These are phyloP conservation scores for Aureococcus anophagefferens DNA, from an alignment of 108 stramenopile species.

Conservation along the genomic window DNA sequence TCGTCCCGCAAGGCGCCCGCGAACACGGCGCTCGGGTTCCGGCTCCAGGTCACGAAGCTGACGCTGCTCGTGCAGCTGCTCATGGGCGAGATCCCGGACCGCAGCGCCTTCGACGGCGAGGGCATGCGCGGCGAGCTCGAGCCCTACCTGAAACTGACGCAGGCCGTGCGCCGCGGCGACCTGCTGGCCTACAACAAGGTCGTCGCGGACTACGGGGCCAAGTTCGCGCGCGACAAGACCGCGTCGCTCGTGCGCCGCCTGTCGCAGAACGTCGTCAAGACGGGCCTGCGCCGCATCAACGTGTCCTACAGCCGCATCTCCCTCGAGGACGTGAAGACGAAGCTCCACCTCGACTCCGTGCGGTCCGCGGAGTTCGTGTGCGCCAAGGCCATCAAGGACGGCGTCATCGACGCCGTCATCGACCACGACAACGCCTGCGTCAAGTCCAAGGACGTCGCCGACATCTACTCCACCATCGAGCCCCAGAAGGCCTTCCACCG, in stretches of 20 bases:
- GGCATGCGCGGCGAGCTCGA: constrained; percentile 57
- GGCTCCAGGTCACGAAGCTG: constrained; percentile 69
- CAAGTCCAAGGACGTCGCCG: constrained; percentile 76
- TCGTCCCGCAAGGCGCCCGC: constrained; percentile 87
- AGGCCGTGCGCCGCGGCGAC: constrained; percentile 89
- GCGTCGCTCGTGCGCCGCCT: constrained; percentile 84
- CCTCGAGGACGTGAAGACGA: constrained; percentile 78
- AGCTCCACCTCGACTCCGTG: constrained; percentile 69
- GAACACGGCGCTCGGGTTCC: constrained; percentile 81
- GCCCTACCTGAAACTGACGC: constrained; percentile 84
- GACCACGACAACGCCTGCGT: constrained; percentile 84
- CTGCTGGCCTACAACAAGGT: constrained; percentile 68
- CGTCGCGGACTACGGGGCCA: constrained; percentile 52
- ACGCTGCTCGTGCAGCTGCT: constrained; percentile 81
- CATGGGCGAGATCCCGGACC: constrained; percentile 93
- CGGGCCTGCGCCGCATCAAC: constrained; percentile 85
- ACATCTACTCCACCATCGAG: constrained; percentile 91
- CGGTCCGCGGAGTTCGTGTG: constrained; percentile 88
- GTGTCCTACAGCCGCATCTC: constrained; percentile 74
- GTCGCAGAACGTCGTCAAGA: constrained; percentile 93
- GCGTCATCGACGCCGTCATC: constrained; percentile 95
- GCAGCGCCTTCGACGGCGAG: constrained; percentile 52
- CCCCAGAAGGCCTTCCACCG: constrained; percentile 95
- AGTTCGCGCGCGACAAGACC: constrained; percentile 68
- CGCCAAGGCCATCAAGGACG: constrained; percentile 94